Percentiles rank a stretch among this genome's conserved stretches.
phyloP scores from a whole-genome alignment of 306 rosid genomes.

The Prunus campanulata region DNA sequence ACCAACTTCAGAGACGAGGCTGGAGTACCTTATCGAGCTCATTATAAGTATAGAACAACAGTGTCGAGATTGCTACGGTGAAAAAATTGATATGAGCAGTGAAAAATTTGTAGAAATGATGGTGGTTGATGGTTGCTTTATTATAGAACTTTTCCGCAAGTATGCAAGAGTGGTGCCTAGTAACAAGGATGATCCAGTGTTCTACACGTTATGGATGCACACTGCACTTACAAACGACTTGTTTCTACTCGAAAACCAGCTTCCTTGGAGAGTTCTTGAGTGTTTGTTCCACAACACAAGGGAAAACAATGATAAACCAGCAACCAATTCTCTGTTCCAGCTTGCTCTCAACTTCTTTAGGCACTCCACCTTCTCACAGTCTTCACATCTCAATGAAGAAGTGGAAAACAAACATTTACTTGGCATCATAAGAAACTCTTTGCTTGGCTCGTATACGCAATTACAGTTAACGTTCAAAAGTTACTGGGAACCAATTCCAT shows the following conservation, averaged over 20 bases:
- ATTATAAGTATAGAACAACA: not conserved
- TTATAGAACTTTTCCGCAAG: not conserved
- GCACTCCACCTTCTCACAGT: not conserved
- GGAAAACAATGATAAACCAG: not conserved
- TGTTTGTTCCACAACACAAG: conserved; percentile 6
- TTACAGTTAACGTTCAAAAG: not conserved
- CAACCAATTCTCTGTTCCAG: not conserved
- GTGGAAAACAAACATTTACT: conserved; percentile 7
- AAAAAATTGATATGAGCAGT: not conserved
- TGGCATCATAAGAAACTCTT: not conserved
- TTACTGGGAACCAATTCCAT: not conserved
- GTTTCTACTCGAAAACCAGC: conserved; percentile 4
- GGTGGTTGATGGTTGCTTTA: conserved; percentile 7
- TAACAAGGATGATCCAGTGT: not conserved
- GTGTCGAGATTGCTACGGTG: not conserved
- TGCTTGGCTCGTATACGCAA: not conserved
- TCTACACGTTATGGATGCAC: not conserved
- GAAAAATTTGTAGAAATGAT: not conserved
- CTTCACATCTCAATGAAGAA: not conserved
- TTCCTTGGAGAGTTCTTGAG: conserved; percentile 8
- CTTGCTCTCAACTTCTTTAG: not conserved
- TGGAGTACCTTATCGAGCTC: not conserved
- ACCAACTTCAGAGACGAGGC: not conserved
- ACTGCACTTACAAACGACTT: not conserved
- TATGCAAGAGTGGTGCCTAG: not conserved